Conservation (phyloP, 2,329 filamentous ascomycete species). For the Colletotrichum neosansevieriae region DNA sequence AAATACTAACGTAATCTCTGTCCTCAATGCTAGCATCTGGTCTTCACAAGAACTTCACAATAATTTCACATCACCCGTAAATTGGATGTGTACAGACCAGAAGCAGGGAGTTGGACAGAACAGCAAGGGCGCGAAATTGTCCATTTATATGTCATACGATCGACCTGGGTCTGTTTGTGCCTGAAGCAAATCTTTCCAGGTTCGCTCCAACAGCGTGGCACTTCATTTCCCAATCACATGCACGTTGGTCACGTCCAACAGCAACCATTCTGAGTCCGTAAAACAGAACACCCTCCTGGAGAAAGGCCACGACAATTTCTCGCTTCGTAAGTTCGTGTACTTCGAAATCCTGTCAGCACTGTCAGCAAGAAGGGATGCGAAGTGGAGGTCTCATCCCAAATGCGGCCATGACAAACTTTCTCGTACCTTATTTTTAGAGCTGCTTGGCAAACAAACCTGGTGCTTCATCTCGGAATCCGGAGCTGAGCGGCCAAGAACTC, state of each 20-base stretch:
- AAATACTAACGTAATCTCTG: too few species aligned
- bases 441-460: background rate
- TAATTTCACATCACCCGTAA: background rate
- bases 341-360: slow-evolving; percentile 26
- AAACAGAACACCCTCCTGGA: background rate
- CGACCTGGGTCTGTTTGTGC: background rate
- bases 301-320: background rate
- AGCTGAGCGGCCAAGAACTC: slow-evolving; percentile 28
- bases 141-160: background rate
- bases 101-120: background rate
- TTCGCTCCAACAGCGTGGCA: background rate
- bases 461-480: slow-evolving; percentile 27
- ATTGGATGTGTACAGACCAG: background rate
- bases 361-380: too few species aligned
- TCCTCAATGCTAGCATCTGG: too few species aligned
- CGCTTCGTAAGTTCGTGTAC: background rate
- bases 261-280: too few species aligned
- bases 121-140: background rate
- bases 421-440: slow-evolving; percentile 31
- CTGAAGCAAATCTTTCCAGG: background rate
- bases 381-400: background rate
- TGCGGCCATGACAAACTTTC: slow-evolving; percentile 22
- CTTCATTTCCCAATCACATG: background rate
- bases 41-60: too few species aligned
- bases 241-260: background rate